Conservation (phyloP, 2,329 filamentous ascomycete genomes). For the Didymellaceae sp. region DNA sequence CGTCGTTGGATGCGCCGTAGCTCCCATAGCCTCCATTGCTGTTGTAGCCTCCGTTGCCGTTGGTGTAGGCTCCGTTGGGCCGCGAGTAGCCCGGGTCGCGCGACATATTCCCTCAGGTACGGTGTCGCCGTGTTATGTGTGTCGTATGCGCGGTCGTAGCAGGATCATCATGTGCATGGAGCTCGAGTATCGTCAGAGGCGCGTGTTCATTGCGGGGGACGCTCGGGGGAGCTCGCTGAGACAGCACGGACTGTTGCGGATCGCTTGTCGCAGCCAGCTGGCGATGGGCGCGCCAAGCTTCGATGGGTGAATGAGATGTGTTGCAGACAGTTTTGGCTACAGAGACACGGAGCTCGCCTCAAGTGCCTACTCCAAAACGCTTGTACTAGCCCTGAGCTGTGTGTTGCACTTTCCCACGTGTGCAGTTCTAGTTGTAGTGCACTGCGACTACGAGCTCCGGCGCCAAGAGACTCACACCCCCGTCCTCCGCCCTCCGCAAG, state of each 20-base stretch:
- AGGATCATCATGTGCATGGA: conserved; percentile 14
- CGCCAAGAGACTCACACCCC: neutral
- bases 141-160: conserved; percentile 8
- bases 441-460: too few relatives aligned
- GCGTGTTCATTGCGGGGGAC: conserved; percentile 31
- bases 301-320: conserved; percentile 1
- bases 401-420: neutral
- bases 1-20: conserved; percentile 28
- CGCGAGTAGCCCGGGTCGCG: conserved; percentile 43
- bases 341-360: neutral
- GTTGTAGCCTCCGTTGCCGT: conserved; percentile 34
- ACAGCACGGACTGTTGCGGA: conserved; percentile 28
- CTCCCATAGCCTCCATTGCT: conserved; percentile 27
- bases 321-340: neutral
- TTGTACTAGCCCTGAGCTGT: neutral
- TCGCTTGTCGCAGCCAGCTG: conserved; percentile 17
- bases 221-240: conserved; percentile 35
- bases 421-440: neutral
- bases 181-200: conserved; percentile 15
- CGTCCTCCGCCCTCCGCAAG: conserved; percentile 21
- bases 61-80: conserved; percentile 48
- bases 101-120: conserved; percentile 42
- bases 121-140: conserved; percentile 12
- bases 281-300: conserved; percentile 14
- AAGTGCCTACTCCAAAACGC: neutral